These are phyloP conservation scores for Vitis amurensis DNA, from an alignment of 164 flowering plant species.

Conservation along the genomic window DNA sequence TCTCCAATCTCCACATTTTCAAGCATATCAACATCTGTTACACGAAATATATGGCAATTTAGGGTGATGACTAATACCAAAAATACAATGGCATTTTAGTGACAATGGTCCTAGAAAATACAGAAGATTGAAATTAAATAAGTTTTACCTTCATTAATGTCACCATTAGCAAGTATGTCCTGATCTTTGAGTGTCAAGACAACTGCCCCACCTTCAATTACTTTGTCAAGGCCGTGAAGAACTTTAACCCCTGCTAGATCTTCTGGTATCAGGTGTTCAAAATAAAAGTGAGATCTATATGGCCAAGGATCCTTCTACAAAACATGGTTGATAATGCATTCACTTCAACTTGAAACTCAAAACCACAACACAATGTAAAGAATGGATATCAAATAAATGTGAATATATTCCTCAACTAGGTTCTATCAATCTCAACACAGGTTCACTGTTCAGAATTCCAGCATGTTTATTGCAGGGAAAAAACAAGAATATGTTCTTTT, in stretches of 20 bases:
- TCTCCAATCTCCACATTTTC: conserved; percentile 98
- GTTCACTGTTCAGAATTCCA: not conserved
- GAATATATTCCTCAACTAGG: no score
- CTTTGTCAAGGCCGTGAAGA: conserved; percentile 96
- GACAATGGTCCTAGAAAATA: conserved; percentile 13
- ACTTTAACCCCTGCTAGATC: conserved; percentile 86
- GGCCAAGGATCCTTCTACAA: not conserved
- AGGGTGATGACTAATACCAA: not conserved
- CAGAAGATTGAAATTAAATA: not conserved
- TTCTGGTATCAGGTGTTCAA: conserved; percentile 28
- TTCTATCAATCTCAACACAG: no score
- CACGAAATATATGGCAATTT: conserved; percentile 1
- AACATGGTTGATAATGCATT: no score
- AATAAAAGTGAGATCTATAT: not conserved
- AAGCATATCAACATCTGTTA: conserved; percentile 85
- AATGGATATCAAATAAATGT: no score
- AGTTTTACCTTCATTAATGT: conserved; percentile 69
- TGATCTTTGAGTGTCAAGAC: conserved; percentile 97
- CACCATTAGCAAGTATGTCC: conserved; percentile 81
- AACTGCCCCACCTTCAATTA: conserved; percentile 97
- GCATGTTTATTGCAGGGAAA: not conserved
- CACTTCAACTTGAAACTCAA: not conserved
- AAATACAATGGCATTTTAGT: conserved; percentile 20
- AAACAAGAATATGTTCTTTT: not conserved
- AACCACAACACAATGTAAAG: not conserved